Base-by-base conservation (phyloP, 805 yeast species). In the Ogataea polymorpha region DNA sequence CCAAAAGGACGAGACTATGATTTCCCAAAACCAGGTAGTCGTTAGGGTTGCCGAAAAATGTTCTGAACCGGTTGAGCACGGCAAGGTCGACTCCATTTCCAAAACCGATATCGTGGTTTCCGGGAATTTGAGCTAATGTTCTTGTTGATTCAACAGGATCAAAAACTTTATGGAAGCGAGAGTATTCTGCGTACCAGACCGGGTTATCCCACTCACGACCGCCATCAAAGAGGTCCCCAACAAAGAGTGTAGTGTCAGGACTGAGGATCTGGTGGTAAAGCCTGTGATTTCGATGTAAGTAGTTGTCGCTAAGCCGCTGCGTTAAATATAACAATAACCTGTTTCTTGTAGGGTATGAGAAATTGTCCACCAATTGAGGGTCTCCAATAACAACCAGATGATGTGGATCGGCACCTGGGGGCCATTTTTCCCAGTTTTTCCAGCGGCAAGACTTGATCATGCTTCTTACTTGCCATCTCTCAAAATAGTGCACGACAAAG, bases 101-200 rank as follows among this genome's bases (percentile, higher is more conserved):
- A 63, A 83, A 90, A 0, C 99, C 99, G 49, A 95, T 89, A 60
- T 93, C 99, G 58, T 93, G 99, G 55, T 93, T 93, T 1, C 98
- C 99, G 0, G 96, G 96, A 2, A 63, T 45, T 40, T 58, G 53
- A 35, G 75, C 68, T 39, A 69, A 63, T 6, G 74, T 66, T 31
- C 72, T 71, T 36, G 72, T 67, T 2, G 82, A 81, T 11, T 32
- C 46, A 10, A 51, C 35, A 2, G 50, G 37, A 21, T 54, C 42
- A 60, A 86, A 91, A 3, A 93, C 77, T 1, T 59, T 46, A 43
- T 75, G 68, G 61, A 84, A 93, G 33, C 98, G 67, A 12, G 62
- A 55, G 52, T 73, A 82, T 57, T 90, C 96, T 8, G 46, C 53
- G 17, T 70, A 66, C 41, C 77, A 63, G 87, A 95, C 86, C 9